These are phyloP conservation scores for Penicillium bialowiezense DNA, from an alignment of 495 filamentous ascomycete genomes.

Conservation along the genomic window DNA sequence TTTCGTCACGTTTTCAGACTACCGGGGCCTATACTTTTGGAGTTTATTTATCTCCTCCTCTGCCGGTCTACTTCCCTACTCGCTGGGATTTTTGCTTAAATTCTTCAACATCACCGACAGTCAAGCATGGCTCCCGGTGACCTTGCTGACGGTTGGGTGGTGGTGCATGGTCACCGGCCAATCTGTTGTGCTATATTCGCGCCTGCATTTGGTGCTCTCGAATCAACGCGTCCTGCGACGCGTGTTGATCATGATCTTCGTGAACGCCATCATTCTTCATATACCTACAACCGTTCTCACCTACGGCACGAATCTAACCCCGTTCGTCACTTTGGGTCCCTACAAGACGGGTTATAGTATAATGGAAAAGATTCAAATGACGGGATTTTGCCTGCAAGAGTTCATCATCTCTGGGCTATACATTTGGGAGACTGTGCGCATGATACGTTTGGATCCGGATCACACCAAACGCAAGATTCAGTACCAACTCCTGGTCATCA, in stretches of 20 bases:
- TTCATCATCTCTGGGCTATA: conserved; percentile 59
- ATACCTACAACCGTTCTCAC: conserved; percentile 55
- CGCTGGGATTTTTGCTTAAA: conserved; percentile 59
- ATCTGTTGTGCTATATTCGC: conserved; percentile 64
- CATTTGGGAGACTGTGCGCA: conserved; percentile 52
- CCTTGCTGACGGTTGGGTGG: conserved; percentile 56
- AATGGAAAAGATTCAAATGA: conserved; percentile 65
- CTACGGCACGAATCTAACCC: conserved; percentile 51
- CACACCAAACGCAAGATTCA: conserved; percentile 50
- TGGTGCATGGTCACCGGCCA: conserved; percentile 64
- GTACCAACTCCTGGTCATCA: conserved; percentile 57
- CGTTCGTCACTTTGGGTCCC: conserved; percentile 4
- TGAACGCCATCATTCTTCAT: conserved; percentile 54
- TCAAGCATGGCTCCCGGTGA: conserved; percentile 36
- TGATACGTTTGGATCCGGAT: conserved; percentile 45
- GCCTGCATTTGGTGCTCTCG: conserved; percentile 59
- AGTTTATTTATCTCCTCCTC: conserved; percentile 49
- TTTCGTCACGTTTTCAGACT: conserved; percentile 53
- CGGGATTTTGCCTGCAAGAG: conserved; percentile 61
- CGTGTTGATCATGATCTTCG: conserved; percentile 57
- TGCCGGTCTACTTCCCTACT: conserved; percentile 55
- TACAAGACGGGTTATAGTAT: conserved; percentile 47
- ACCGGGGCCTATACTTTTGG: conserved; percentile 58
- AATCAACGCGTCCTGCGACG: conserved; percentile 47
- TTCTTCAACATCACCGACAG: conserved; percentile 50